Base-by-base conservation (phyloP, 2,329 filamentous ascomycete genomes). In the Aspergillus flavus region DNA sequence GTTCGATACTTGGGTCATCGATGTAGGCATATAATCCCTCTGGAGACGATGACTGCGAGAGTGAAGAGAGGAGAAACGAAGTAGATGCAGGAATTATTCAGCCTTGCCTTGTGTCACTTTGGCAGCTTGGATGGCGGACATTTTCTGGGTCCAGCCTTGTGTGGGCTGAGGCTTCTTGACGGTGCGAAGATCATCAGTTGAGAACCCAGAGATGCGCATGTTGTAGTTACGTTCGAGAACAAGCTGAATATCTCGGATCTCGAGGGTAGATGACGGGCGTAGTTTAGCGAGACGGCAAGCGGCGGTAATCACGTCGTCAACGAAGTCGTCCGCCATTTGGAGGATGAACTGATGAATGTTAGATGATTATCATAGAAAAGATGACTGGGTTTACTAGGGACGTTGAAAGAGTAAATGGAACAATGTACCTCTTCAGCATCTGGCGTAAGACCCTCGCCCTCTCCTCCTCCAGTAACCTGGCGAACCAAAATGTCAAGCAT, bases 401-500 rank as follows among this genome's bases (percentile, higher is more conserved):
- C 52, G 58, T 53, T 56, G 53, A 50, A 57, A 61, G 39, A 46
- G n/a, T 34, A 61, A 55, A 19, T 50, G 23, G 19, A 72, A 52
- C 30, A 48, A 41, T 84, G 77, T 85, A 96, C 94, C 85, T 98
- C 94, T 86, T 99, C 95, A 57, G 97, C 94, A 70, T 98, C 95
- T 0, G 95, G 92, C 32, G 92, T 92, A 68, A 98, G 81, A 43
- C 89, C 86, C 74, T 94, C 92, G 64, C 88, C 89, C 67, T 92
- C 90, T 55, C 87, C 86, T 30, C 88, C 89, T 59, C 94, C 94
- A 41, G 93, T 96, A 63, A 98, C 93, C 79, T 98, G 94, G 57
- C 94, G 88, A 10, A 98, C 94, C 43, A 99, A 85, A 76, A 97
- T 94, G 73, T 99, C 94, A 46, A 99, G 85, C 81, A 97, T 98